These are phyloP conservation scores for Stagonosporopsis cucurbitacearum DNA, from an alignment of 2,329 filamentous ascomycete genomes.

Conservation along the genomic window DNA sequence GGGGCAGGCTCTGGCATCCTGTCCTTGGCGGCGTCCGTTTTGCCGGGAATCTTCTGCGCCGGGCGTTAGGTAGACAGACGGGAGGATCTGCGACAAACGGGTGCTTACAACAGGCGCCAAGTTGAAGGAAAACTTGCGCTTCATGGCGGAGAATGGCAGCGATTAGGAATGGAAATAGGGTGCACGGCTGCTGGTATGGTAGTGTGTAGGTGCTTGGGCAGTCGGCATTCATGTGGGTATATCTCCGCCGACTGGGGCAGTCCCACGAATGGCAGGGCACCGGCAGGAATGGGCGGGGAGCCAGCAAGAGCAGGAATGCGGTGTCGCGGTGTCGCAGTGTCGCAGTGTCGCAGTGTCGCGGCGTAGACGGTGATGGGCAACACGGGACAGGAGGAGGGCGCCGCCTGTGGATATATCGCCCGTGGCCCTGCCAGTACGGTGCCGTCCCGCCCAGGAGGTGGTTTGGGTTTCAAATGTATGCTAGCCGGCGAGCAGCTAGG, in stretches of 20 bases:
- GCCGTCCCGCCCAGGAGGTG: conserved; percentile 18
- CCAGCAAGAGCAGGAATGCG: background rate
- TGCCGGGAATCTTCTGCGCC: conserved; percentile 43
- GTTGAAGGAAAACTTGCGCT: conserved; percentile 55
- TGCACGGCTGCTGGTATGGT: background rate
- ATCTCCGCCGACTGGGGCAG: background rate
- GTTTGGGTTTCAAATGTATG: conserved; percentile 19
- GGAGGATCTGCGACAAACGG: background rate
- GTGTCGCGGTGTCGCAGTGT: conserved; percentile 3
- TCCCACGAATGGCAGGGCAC: background rate
- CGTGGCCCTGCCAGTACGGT: conserved; percentile 1
- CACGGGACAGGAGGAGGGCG: conserved; percentile 15
- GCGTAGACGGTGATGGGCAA: conserved; percentile 10
- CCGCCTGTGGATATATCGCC: conserved; percentile 18
- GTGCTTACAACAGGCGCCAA: conserved; percentile 50
- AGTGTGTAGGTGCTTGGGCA: conserved; percentile 15
- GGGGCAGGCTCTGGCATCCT: conserved; percentile 35
- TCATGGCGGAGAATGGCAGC: conserved; percentile 35
- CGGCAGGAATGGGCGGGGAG: conserved; percentile 3
- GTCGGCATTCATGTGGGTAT: conserved; percentile 13
- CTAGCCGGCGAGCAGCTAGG: conserved; percentile 7
- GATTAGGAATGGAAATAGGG: conserved; percentile 1
- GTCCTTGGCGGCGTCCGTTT: conserved; percentile 40
- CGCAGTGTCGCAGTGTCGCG: conserved; percentile 1
- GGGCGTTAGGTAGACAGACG: conserved; percentile 5